A percentile compares a stretch with the other conserved stretches of the same genome.
Evolutionary conservation across 192 early-diverging fungal genomes (phyloP).

Genomic region (Mortierella hygrophila): DNA sequence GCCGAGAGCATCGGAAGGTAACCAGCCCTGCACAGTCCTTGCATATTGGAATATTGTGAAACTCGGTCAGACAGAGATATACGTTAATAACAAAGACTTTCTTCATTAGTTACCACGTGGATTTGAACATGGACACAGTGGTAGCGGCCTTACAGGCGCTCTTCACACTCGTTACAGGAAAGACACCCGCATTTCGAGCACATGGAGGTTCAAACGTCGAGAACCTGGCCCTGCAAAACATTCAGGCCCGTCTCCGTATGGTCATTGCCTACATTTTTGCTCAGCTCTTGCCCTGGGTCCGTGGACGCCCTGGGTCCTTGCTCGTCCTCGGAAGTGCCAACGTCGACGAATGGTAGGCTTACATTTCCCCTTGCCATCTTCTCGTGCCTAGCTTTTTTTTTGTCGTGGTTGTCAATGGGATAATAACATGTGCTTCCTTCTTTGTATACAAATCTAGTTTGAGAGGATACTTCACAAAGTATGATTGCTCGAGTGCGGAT

Average conservation of each 20-base stretch:
- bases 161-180: conserved; percentile 81
- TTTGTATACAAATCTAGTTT: conserved; percentile 61
- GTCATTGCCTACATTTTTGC: conserved; percentile 96
- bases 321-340: conserved; percentile 97
- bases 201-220: conserved; percentile 88
- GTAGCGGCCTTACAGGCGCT: conserved; percentile 80
- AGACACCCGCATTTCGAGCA: conserved; percentile 81
- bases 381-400: neutral
- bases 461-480: conserved; percentile 98
- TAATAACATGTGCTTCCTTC: neutral
- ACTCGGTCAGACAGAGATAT: neutral
- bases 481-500: conserved; percentile 98
- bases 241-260: conserved; percentile 97
- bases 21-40: neutral
- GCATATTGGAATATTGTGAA: neutral
- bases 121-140: conserved; percentile 90
- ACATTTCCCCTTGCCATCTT: neutral
- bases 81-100: neutral
- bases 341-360: conserved; percentile 90
- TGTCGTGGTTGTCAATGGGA: neutral
- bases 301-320: conserved; percentile 73
- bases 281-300: conserved; percentile 93
- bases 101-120: conserved; percentile 83
- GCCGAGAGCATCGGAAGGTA: conserved; percentile 84
- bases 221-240: conserved; percentile 97